phyloP scores from a whole-genome alignment of 2,329 filamentous ascomycete genomes.

The Aspergillus texensis region DNA sequence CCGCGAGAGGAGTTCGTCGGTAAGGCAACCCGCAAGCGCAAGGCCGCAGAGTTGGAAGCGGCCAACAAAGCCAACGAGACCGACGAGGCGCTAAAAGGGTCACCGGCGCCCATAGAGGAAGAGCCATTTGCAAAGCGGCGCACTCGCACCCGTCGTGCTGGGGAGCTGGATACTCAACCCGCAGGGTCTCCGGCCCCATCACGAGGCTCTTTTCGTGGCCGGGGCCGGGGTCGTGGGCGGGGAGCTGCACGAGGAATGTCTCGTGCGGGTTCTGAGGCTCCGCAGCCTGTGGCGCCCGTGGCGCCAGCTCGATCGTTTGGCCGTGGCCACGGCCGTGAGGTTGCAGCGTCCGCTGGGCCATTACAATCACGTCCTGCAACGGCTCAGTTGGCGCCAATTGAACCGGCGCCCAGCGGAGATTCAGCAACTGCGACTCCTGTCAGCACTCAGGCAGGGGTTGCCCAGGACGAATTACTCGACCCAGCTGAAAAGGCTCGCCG shows the following conservation, averaged over 20 bases:
- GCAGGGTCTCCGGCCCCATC: conserved; percentile 15
- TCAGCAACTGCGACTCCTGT: conserved; percentile 14
- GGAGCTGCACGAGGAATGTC: conserved; percentile 27
- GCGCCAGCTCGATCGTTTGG: conserved; percentile 9
- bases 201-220: conserved; percentile 26
- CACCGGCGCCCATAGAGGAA: conserved; percentile 30
- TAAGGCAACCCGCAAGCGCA: conserved; percentile 41
- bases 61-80: conserved; percentile 30
- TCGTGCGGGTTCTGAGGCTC: conserved; percentile 25
- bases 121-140: conserved; percentile 36
- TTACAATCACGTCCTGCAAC: conserved; percentile 20
- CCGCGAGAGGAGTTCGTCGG: conserved; percentile 30
- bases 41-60: conserved; percentile 38
- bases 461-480: conserved; percentile 28
- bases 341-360: conserved; percentile 14
- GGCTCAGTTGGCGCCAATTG: conserved; percentile 23
- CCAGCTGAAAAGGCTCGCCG: conserved; percentile 36
- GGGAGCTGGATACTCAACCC: conserved; percentile 24
- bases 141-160: conserved; percentile 33
- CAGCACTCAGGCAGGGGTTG: conserved; percentile 17
- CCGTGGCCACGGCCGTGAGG: conserved; percentile 19
- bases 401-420: conserved; percentile 22
- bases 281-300: conserved; percentile 12
- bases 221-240: conserved; percentile 35
- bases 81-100: conserved; percentile 30